These are phyloP conservation scores for Talaromyces sp. DNA, from an alignment of 2,329 filamentous ascomycete genomes.

Conservation along the genomic window DNA sequence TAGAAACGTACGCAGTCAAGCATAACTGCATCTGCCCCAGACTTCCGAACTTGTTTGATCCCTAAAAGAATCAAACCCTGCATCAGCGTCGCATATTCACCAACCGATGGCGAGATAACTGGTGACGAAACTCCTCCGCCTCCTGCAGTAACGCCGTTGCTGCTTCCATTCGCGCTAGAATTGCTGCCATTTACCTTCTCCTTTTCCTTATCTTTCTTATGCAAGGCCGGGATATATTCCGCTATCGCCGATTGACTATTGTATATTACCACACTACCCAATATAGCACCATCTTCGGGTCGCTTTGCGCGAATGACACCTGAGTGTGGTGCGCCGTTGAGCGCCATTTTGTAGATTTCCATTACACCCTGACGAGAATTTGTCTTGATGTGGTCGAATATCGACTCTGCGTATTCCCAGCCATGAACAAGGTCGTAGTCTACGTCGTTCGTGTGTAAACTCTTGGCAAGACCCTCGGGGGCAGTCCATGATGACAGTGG, in stretches of 20 bases:
- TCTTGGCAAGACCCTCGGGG: conserved; percentile 72
- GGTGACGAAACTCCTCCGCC: conserved; percentile 78
- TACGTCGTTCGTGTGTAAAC: conserved; percentile 67
- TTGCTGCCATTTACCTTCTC: not conserved
- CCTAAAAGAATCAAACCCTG: conserved; percentile 79
- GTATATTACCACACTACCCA: conserved; percentile 79
- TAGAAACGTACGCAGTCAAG: conserved; percentile 69
- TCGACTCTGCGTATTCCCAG: conserved; percentile 68
- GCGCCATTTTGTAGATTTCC: conserved; percentile 73
- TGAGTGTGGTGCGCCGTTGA: conserved; percentile 68
- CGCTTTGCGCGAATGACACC: conserved; percentile 81
- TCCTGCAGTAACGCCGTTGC: conserved; percentile 10
- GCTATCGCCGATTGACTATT: conserved; percentile 66
- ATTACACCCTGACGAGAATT: conserved; percentile 73
- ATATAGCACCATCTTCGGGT: conserved; percentile 61
- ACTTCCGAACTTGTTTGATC: conserved; percentile 75
- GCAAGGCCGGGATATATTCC: conserved; percentile 66
- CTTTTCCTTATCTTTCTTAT: conserved; percentile 45
- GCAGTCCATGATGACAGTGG: conserved; percentile 71
- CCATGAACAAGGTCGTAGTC: conserved; percentile 82
- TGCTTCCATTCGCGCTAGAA: conserved; percentile 48
- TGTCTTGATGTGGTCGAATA: conserved; percentile 70
- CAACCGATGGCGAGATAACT: conserved; percentile 65
- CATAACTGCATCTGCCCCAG: conserved; percentile 69
- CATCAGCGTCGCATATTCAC: conserved; percentile 67